Conservation (phyloP, 345 rosid species). For the Rhodomyrtus tomentosa region DNA sequence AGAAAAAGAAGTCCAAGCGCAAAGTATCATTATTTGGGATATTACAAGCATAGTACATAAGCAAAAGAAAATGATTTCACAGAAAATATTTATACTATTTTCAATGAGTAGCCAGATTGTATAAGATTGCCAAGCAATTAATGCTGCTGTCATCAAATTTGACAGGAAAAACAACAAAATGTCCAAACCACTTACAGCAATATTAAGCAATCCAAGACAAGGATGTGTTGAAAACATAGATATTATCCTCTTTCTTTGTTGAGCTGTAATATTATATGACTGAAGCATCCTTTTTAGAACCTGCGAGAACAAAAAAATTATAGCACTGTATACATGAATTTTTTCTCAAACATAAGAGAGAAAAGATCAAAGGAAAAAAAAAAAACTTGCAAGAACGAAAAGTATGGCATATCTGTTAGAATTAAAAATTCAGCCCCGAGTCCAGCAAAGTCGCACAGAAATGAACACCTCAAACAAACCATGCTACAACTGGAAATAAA, state of each 20-base stretch:
- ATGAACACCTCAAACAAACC: not conserved
- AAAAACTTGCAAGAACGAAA: not conserved
- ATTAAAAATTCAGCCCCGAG: not conserved
- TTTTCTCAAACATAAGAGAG: not conserved
- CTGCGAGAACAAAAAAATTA: slow-evolving; percentile 24
- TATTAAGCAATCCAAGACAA: slow-evolving; percentile 62
- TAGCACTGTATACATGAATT: not conserved
- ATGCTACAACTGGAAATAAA: not conserved
- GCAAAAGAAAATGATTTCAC: not conserved
- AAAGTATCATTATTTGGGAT: not conserved
- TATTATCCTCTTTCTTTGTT: slow-evolving; percentile 24
- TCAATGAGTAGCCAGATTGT: not conserved
- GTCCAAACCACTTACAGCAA: slow-evolving; percentile 58
- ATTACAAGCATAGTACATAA: not conserved
- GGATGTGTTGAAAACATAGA: slow-evolving; percentile 40
- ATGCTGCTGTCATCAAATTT: not conserved
- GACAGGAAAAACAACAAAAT: not conserved
- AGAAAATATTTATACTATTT: not conserved
- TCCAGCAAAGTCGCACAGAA: not conserved
- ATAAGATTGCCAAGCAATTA: not conserved
- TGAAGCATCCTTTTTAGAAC: slow-evolving; percentile 53
- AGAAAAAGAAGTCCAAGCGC: not conserved
- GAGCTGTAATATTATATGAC: slow-evolving; percentile 28
- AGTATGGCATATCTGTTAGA: not conserved
- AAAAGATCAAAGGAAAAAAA: not conserved